Base-by-base conservation (phyloP, 2,329 filamentous ascomycete species). In the Aspergillus ruber region DNA sequence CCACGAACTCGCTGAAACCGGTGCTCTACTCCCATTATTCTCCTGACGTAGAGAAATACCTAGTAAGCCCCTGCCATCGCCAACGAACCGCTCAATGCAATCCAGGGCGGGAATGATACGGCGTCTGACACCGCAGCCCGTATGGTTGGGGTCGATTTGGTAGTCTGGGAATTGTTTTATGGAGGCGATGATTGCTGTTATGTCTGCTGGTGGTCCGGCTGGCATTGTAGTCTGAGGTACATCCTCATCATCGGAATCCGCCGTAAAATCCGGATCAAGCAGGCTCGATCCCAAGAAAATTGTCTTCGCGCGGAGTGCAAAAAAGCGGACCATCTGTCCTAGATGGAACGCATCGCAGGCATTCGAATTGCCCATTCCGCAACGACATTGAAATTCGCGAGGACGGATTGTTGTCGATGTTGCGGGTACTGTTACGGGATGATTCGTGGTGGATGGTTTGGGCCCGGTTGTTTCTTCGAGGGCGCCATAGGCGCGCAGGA, bases 321-420 rank as follows among this genome's bases (percentile, higher is more conserved):
- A 71, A 50, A 73, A 74, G 8, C 68, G 66, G 17, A 66, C 60
- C 60, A 72, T 72, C 51, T 73, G 68, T 10, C 71, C 71, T 1
- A 73, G 56, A 39, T 74, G 70, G 47, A 73, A 74, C 4, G 67
- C 60, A 47, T 74, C 71, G 48, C 71, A 74, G 46, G 68, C 64
- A 39, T 61, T 65, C 6, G 69, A 70, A 38, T 72, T 72, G 39
- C 58, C 66, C 48, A 70, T 65, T 9, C 63, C 69, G 42, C 65
- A 67, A 25, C 66, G 67, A 49, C 71, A 74, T 56, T 74, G 70
- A 17, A 64, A 63, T 10, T 55, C 55, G 17, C 61, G 62, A 2
- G 54, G 47, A 43, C 56, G 59, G 10, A 53, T 42, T 21, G 53
- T 51, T 17, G 58, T 54, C 6, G 49, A 50, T 23, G 55, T 50